A percentile compares a stretch with the other conserved stretches of the same genome.
phyloP scores from a whole-genome alignment of 108 stramenopile genomes.

The Cyclostephanos tholiformis region DNA sequence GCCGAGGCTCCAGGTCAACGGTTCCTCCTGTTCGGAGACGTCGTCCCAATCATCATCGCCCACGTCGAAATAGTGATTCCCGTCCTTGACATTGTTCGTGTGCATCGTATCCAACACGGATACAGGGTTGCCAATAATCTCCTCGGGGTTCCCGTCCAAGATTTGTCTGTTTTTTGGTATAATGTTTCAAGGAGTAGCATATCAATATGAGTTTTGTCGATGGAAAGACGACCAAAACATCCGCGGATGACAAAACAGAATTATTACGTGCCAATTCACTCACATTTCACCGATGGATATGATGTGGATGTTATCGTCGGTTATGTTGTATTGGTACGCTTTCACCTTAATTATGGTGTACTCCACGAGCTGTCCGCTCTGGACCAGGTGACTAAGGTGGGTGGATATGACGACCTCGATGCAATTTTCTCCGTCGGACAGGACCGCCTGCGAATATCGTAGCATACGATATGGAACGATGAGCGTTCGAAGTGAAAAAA shows the following conservation, averaged over 20 bases:
- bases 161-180: conserved; percentile 14
- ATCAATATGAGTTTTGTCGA: no score
- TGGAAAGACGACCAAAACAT: no score
- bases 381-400: conserved; percentile 40
- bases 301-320: conserved; percentile 53
- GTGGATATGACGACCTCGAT: conserved; percentile 52
- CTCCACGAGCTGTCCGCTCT: conserved; percentile 35
- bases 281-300: conserved; percentile 29
- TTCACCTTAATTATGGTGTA: conserved; percentile 32
- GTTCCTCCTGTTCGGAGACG: conserved; percentile 35
- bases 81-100: conserved; percentile 29
- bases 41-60: conserved; percentile 51
- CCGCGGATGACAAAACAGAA: no score
- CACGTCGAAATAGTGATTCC: conserved; percentile 41
- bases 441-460: conserved; percentile 23
- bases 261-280: neutral
- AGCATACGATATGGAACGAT: neutral
- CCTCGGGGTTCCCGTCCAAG: conserved; percentile 23
- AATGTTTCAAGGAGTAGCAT: neutral
- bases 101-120: conserved; percentile 44
- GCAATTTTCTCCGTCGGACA: conserved; percentile 42
- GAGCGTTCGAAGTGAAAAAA: neutral
- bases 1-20: conserved; percentile 48
- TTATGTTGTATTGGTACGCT: conserved; percentile 51
- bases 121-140: conserved; percentile 32